Evolutionary conservation across 352 stramenopile species (phyloP), one percentile per base, ranked within the genome.

Genomic region (Phytophthora vignae): DNA sequence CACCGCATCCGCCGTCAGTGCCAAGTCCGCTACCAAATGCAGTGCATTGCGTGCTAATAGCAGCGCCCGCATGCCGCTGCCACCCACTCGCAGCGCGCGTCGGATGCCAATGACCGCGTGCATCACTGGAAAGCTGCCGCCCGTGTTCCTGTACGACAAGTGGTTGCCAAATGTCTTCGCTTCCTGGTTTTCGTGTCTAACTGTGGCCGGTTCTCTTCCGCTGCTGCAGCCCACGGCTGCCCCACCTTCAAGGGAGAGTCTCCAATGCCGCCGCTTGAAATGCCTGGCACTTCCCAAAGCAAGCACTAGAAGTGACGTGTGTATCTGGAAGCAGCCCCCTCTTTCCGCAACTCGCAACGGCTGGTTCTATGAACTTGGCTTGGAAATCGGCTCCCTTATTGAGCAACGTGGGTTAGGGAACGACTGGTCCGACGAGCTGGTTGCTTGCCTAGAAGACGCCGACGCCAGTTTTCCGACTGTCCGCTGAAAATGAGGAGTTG

Each of bases 301-400:
- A 68, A 22, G 46, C 31, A 55, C 46, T 69, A 19, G 33, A 69
- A 73, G 58, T 64, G 27, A 50, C 22, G 50, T 48, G 31, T 70
- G 67, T 70, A 64, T 70, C 60, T 63, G 59, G 54, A 73, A 76
- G 60, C 71, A 29, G 54, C 19, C 38, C 59, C 54, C 54, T 48
- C 31, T 58, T 69, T 64, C 15, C 42, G 55, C 42, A 57, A 73
- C 60, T 60, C 9, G 40, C 58, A 74, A 74, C 67, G 61, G 55
- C 67, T 66, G 48, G 38, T 50, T 71, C 48, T 53, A 71, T 62
- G 19, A 49, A 66, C 61, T 62, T 7, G n/a, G 57, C 61, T 74
- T 74, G 61, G 36, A 31, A 66, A 4, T 12, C 54, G n/a, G 49
- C 33, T 50, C 62, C 55, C 46, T 65, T 1, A 58, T 15, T 1